These are phyloP conservation scores for Phytophthora vignae DNA, from an alignment of 352 stramenopile genomes.

Conservation along the genomic window DNA sequence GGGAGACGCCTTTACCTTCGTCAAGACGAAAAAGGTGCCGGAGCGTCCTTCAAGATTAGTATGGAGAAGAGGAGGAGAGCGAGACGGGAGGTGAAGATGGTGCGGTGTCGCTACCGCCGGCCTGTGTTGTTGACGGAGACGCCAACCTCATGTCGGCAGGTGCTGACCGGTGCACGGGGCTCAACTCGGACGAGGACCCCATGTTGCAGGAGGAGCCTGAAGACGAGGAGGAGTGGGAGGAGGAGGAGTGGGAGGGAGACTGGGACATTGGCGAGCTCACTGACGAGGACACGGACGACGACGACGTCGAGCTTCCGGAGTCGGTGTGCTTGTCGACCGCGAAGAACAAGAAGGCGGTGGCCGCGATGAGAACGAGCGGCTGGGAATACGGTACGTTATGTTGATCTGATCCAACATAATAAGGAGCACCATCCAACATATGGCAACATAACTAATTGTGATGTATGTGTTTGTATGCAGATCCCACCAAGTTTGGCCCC, in stretches of 20 bases:
- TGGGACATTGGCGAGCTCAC: conserved; percentile 4
- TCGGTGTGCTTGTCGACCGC: background rate
- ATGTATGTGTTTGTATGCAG: background rate
- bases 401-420: conserved; percentile 5
- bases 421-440: background rate
- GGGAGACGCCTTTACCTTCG: too few relatives aligned
- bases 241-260: background rate
- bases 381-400: conserved; percentile 9
- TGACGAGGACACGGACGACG: background rate
- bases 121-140: too few relatives aligned
- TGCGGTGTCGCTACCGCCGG: too few relatives aligned
- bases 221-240: conserved; percentile 1
- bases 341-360: background rate
- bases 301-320: background rate
- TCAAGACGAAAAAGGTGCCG: background rate
- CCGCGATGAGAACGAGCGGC: conserved; percentile 1
- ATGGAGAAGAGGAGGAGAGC: background rate
- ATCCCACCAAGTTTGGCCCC: background rate
- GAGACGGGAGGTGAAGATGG: too few relatives aligned
- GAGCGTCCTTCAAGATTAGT: background rate
- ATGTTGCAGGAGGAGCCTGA: background rate
- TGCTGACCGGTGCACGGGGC: background rate
- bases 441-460: conserved; percentile 4
- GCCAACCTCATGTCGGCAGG: conserved; percentile 9
- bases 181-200: conserved; percentile 11